phyloP scores from a whole-genome alignment of 2,329 filamentous ascomycete genomes.

The Xylariomycetidae sp. region DNA sequence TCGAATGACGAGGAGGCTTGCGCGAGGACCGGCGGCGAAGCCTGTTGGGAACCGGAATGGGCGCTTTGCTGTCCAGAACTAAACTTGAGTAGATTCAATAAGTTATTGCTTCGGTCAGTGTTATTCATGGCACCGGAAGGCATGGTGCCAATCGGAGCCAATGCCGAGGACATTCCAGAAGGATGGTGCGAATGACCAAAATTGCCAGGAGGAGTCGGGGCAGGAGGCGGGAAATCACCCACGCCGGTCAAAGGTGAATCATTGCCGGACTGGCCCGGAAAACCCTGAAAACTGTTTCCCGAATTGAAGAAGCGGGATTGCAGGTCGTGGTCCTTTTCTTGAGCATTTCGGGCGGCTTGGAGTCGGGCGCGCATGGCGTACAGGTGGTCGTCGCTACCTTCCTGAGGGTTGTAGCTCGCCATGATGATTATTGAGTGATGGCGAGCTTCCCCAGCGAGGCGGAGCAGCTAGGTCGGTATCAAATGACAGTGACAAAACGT shows the following conservation, averaged over 20 bases:
- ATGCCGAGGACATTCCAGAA: slow-evolving; percentile 33
- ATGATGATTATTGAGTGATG: slow-evolving; percentile 19
- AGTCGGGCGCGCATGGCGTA: slow-evolving; percentile 38
- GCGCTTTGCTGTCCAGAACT: slow-evolving; percentile 39
- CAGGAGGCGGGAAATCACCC: slow-evolving; percentile 35
- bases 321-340: slow-evolving; percentile 24
- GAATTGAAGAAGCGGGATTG: slow-evolving; percentile 27
- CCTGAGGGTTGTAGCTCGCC: slow-evolving; percentile 29
- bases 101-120: slow-evolving; percentile 47
- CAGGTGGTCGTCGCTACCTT: slow-evolving; percentile 28
- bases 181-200: slow-evolving; percentile 36
- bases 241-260: slow-evolving; percentile 24
- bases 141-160: slow-evolving; percentile 48
- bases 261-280: slow-evolving; percentile 21
- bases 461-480: slow-evolving; percentile 8
- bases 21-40: slow-evolving; percentile 17
- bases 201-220: slow-evolving; percentile 38
- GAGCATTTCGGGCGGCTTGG: slow-evolving; percentile 22
- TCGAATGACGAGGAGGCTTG: slow-evolving; percentile 20
- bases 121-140: slow-evolving; percentile 24
- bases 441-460: slow-evolving; percentile 11
- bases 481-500: too few species aligned
- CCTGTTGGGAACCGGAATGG: too few species aligned
- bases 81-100: slow-evolving; percentile 60
- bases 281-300: slow-evolving; percentile 20